Conservation (phyloP, 2,329 filamentous ascomycete genomes). For the Talaromyces islandicus region DNA sequence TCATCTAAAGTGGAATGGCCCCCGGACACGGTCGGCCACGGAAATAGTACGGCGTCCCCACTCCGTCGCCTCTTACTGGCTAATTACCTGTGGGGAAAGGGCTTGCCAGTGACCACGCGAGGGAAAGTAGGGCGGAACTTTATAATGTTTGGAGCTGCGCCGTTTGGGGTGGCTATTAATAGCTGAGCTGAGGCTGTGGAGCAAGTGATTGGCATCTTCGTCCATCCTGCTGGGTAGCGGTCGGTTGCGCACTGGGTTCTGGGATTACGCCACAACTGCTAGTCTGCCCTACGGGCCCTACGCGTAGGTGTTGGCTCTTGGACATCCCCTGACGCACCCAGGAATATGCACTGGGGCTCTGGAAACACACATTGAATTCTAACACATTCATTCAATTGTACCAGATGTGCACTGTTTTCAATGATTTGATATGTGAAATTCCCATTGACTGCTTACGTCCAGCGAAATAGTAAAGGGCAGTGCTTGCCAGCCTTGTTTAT, state of each 20-base stretch:
- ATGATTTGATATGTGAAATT: neutral
- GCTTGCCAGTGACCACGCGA: neutral
- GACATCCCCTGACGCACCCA: too few species aligned
- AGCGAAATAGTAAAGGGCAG: neutral
- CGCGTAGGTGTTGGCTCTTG: neutral
- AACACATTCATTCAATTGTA: neutral
- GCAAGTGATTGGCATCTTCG: neutral
- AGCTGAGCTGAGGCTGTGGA: neutral
- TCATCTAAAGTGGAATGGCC: neutral
- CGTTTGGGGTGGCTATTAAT: neutral
- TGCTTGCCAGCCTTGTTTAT: neutral
- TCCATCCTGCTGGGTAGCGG: too few species aligned
- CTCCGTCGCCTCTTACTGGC: too few species aligned
- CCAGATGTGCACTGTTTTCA: neutral
- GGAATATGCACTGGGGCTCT: too few species aligned
- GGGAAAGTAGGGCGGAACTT: too few species aligned
- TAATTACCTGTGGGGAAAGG: fast-evolving
- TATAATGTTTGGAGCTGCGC: neutral
- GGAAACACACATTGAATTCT: neutral
- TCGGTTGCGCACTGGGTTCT: too few species aligned
- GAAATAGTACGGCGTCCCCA: neutral
- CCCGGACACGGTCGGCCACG: neutral
- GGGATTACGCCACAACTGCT: too few species aligned
- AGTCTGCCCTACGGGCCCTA: neutral
- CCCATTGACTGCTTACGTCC: neutral